Evolutionary conservation across 2,329 filamentous ascomycete genomes (phyloP).

Genomic region (Emergomyces pasteurianus): DNA sequence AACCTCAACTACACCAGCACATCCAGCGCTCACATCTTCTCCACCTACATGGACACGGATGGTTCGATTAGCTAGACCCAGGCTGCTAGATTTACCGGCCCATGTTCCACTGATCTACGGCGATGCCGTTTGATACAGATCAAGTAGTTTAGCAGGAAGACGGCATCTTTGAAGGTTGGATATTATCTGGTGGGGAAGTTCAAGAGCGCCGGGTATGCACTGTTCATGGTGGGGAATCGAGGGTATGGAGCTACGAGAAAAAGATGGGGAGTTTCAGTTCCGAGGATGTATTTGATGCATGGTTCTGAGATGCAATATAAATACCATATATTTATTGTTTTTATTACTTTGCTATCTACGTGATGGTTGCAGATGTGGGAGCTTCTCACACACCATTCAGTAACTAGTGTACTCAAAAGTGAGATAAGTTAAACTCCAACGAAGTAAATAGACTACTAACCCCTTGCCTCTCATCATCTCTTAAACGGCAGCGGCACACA

Average conservation of each 20-base stretch:
- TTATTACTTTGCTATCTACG: too few species aligned
- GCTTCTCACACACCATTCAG: too few species aligned
- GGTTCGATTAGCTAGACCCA: constrained; percentile 39
- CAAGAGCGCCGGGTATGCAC: constrained; percentile 31
- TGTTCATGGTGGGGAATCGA: constrained; percentile 21
- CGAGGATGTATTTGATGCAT: constrained; percentile 23
- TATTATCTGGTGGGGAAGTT: constrained; percentile 31
- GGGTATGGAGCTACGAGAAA: constrained; percentile 31
- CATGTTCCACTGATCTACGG: constrained; percentile 48
- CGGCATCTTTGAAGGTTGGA: constrained; percentile 33
- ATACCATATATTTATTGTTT: too few species aligned
- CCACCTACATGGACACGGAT: constrained; percentile 39
- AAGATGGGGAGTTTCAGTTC: constrained; percentile 31
- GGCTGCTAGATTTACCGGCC: constrained; percentile 46
- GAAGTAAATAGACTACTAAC: constrained; percentile 41
- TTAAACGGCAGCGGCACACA: constrained; percentile 48
- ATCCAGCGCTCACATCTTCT: constrained; percentile 36
- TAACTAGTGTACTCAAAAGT: too few species aligned
- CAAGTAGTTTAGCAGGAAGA: constrained; percentile 41
- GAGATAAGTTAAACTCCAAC: constrained; percentile 13
- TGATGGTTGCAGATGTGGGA: too few species aligned
- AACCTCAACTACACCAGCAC: constrained; percentile 46
- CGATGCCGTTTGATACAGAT: constrained; percentile 43
- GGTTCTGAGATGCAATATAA: constrained; percentile 24
- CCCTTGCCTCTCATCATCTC: constrained; percentile 46